These are phyloP conservation scores for Coniochaeta sp. DNA, from an alignment of 2,329 filamentous ascomycete species.

Conservation along the genomic window DNA sequence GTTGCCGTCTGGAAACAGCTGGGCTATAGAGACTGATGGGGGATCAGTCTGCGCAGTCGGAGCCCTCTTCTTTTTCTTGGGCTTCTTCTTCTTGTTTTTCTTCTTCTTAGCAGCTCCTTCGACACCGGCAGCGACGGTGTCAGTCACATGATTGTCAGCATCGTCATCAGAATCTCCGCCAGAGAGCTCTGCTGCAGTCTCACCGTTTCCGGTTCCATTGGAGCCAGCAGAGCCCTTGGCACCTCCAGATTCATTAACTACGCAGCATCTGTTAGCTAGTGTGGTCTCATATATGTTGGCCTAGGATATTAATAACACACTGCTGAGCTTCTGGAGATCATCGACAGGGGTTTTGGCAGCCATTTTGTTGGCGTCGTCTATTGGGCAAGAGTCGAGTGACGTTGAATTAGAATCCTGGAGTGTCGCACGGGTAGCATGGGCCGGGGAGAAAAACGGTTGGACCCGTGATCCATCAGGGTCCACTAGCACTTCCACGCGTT, in stretches of 20 bases:
- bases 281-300: background rate
- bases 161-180: constrained; percentile 47
- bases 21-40: constrained; percentile 63
- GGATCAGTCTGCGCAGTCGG: constrained; percentile 64
- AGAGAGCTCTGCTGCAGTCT: constrained; percentile 20
- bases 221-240: background rate
- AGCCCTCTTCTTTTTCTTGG: constrained; percentile 63
- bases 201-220: constrained; percentile 3
- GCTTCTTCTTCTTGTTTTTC: constrained; percentile 73
- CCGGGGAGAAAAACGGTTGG: background rate
- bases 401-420: background rate
- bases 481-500: too few relatives aligned
- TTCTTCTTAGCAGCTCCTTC: constrained; percentile 51
- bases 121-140: constrained; percentile 22
- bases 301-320: background rate
- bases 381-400: background rate
- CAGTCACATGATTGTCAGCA: constrained; percentile 30
- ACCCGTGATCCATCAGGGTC: background rate
- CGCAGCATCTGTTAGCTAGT: background rate
- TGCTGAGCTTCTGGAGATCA: background rate
- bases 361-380: background rate
- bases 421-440: background rate
- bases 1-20: constrained; percentile 63
- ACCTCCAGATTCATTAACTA: background rate
- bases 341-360: background rate